Evolutionary conservation across 768 basidiomycete species (phyloP).

Genomic region (Astraeus odoratus): DNA sequence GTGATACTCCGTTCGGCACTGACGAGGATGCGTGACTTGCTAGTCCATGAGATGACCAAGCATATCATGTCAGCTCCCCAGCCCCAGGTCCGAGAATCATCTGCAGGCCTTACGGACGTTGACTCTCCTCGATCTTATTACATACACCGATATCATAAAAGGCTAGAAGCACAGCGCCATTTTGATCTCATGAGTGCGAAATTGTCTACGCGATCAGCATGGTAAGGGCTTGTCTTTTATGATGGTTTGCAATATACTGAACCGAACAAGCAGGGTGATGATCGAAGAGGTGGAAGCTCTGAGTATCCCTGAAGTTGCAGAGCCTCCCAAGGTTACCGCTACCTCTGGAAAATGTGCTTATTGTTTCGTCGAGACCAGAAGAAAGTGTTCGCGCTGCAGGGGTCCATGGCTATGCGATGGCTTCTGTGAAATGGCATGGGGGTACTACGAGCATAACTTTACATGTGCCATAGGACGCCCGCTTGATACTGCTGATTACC

Average conservation of each 20-base stretch:
- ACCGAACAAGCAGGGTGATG: too few species aligned
- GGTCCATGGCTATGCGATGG: too few species aligned
- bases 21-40: neutral
- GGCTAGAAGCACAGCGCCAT: neutral
- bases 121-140: neutral
- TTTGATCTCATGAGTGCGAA: neutral
- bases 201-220: neutral
- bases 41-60: neutral
- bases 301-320: neutral
- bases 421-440: too few species aligned
- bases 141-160: neutral
- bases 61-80: neutral
- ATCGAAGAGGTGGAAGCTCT: neutral
- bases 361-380: too few species aligned
- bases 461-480: neutral
- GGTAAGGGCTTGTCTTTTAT: neutral
- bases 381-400: too few species aligned
- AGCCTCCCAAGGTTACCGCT: too few species aligned
- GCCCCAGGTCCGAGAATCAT: neutral
- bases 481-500: constrained; percentile 1
- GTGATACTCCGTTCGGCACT: neutral
- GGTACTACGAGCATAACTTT: neutral
- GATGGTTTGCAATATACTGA: neutral
- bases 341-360: too few species aligned
- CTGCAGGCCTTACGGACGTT: neutral